Conservation (phyloP, 2,329 filamentous ascomycete genomes). For the Fusarium multiceps region DNA sequence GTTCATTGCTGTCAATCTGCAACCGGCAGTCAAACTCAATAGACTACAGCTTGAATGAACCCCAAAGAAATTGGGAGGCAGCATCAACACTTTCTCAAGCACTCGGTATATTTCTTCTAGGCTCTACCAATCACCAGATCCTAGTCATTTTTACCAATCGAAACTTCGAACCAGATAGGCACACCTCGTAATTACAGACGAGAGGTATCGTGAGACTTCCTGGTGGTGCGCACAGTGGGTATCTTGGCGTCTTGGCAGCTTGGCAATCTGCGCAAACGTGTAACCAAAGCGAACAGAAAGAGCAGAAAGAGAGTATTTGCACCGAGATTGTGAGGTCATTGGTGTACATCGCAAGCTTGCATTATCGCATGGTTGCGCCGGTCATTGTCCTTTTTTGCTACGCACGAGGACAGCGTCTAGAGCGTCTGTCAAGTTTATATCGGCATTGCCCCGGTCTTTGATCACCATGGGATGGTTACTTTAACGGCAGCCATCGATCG, state of each 20-base stretch:
- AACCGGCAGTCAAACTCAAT: neutral
- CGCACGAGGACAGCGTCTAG: slow-evolving; percentile 12
- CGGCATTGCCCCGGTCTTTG: slow-evolving; percentile 20
- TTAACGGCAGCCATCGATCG: slow-evolving; percentile 22
- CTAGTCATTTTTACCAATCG: slow-evolving; percentile 22
- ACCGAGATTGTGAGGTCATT: slow-evolving; percentile 41
- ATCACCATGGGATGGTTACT: slow-evolving; percentile 21
- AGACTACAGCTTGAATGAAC: neutral
- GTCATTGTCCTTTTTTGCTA: slow-evolving; percentile 9
- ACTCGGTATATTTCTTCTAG: slow-evolving; percentile 6
- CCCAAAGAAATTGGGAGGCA: neutral
- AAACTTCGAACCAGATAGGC: neutral
- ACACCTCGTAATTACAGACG: slow-evolving; percentile 14
- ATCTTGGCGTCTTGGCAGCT: slow-evolving; percentile 38
- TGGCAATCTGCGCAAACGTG: slow-evolving; percentile 31
- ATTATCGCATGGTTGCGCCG: slow-evolving; percentile 26
- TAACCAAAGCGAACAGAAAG: neutral
- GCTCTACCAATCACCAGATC: slow-evolving; percentile 18
- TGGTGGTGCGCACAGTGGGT: slow-evolving; percentile 42
- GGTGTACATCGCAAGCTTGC: slow-evolving; percentile 27
- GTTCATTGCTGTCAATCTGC: neutral
- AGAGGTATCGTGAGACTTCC: slow-evolving; percentile 21
- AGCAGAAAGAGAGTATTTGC: slow-evolving; percentile 28
- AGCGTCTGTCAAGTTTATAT: slow-evolving; percentile 16
- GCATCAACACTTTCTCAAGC: neutral